phyloP scores from a whole-genome alignment of 352 stramenopile genomes.

The Phytophthora brassicae region DNA sequence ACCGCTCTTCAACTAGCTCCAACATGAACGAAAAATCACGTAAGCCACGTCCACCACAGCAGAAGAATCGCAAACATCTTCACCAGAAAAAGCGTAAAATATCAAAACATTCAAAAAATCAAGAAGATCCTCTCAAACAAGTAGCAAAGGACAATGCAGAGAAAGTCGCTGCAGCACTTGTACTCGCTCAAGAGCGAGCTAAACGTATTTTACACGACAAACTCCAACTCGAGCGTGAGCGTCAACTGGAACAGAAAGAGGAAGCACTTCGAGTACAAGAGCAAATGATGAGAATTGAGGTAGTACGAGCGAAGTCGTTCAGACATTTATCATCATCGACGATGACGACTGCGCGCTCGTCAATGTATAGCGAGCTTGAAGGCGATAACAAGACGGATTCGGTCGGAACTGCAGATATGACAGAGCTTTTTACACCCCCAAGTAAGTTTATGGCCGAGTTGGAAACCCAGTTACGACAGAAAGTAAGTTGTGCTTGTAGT shows the following conservation, averaged over 20 bases:
- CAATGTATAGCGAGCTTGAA: slow-evolving; percentile 2
- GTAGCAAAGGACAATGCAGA: slow-evolving; percentile 27
- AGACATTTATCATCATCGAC: slow-evolving; percentile 1
- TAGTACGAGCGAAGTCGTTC: slow-evolving; percentile 27
- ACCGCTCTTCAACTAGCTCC: slow-evolving; percentile 2
- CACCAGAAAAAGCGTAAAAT: slow-evolving; percentile 21
- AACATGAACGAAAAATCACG: slow-evolving; percentile 11
- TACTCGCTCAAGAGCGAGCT: slow-evolving; percentile 40
- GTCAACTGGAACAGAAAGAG: slow-evolving; percentile 26
- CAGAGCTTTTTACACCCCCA: not conserved
- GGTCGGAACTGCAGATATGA: slow-evolving; percentile 11
- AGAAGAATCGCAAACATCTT: slow-evolving; percentile 28
- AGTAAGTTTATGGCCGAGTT: slow-evolving; percentile 29
- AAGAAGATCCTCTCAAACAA: slow-evolving; percentile 20
- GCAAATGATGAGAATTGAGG: slow-evolving; percentile 48
- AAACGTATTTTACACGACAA: slow-evolving; percentile 32
- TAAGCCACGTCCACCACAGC: slow-evolving; percentile 26
- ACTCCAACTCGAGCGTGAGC: slow-evolving; percentile 24
- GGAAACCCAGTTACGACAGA: slow-evolving; percentile 20
- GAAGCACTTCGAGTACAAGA: slow-evolving; percentile 32
- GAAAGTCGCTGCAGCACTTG: slow-evolving; percentile 41
- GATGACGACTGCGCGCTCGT: slow-evolving; percentile 18
- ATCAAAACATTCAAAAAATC: slow-evolving; percentile 19
- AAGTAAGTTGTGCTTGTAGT: slow-evolving; percentile 9
- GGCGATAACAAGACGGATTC: slow-evolving; percentile 17